Evolutionary conservation across 2,329 filamentous ascomycete genomes (phyloP).

Genomic region (Paramyrothecium roridum): DNA sequence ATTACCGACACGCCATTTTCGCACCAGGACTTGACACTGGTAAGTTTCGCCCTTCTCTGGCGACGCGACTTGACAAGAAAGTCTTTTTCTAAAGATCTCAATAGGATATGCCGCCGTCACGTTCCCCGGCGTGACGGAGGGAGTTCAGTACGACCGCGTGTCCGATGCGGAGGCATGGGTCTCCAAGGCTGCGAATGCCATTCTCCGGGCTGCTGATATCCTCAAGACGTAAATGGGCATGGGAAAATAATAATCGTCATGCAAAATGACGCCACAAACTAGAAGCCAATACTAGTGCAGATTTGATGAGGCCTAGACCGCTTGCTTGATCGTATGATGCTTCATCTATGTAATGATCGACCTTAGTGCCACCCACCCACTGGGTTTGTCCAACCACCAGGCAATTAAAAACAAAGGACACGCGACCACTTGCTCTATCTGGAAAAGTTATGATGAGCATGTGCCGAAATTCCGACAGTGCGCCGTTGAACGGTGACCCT

Average conservation of each 20-base stretch:
- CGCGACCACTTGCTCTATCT: not conserved
- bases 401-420: not conserved
- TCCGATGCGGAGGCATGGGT: slow-evolving; percentile 30
- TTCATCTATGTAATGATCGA: not conserved
- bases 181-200: slow-evolving; percentile 28
- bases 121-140: slow-evolving; percentile 62
- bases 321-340: not conserved
- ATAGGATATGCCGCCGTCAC: slow-evolving; percentile 35
- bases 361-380: not conserved
- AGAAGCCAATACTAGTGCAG: too few species aligned
- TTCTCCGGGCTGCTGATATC: slow-evolving; percentile 29
- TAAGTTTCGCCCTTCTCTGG: not conserved
- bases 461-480: too few species aligned
- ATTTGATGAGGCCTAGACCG: too few species aligned
- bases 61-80: not conserved
- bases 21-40: slow-evolving; percentile 44
- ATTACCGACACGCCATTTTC: slow-evolving; percentile 43
- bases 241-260: not conserved
- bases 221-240: slow-evolving; percentile 18
- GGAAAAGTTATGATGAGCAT: not conserved
- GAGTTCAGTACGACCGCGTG: slow-evolving; percentile 50
- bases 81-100: not conserved
- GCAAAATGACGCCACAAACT: not conserved
- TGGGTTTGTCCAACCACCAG: not conserved
- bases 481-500: too few species aligned